phyloP scores from a whole-genome alignment of 2,329 filamentous ascomycete species.

The Lecanicillium sp. region DNA sequence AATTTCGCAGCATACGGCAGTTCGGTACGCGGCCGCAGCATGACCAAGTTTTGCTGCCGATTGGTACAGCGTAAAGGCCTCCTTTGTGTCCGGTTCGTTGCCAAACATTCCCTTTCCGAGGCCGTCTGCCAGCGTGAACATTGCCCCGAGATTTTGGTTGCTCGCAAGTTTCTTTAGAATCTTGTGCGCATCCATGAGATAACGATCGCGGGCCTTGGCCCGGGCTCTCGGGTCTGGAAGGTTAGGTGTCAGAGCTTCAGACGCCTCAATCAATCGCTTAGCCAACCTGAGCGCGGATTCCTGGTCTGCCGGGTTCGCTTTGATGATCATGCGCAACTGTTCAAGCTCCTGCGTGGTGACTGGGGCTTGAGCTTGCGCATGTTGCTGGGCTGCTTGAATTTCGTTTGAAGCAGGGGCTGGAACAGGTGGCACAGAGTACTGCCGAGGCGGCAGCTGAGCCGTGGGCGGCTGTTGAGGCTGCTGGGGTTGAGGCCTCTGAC shows the following conservation, averaged over 20 bases:
- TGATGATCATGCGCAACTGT: constrained; percentile 59
- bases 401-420: constrained; percentile 9
- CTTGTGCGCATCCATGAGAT: constrained; percentile 79
- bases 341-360: constrained; percentile 77
- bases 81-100: constrained; percentile 73
- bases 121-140: constrained; percentile 89
- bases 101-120: constrained; percentile 76
- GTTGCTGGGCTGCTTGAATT: constrained; percentile 16
- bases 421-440: constrained; percentile 9
- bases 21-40: constrained; percentile 80
- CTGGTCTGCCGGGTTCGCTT: constrained; percentile 64
- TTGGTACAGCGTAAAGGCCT: constrained; percentile 90
- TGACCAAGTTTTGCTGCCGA: constrained; percentile 87
- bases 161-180: constrained; percentile 79
- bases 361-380: constrained; percentile 25
- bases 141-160: constrained; percentile 69
- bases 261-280: constrained; percentile 79
- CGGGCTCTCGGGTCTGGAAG: constrained; percentile 63
- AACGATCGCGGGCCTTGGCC: constrained; percentile 71
- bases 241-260: constrained; percentile 59
- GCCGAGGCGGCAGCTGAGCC: constrained; percentile 20
- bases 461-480: constrained; percentile 21
- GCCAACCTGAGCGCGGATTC: constrained; percentile 64
- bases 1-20: constrained; percentile 95
- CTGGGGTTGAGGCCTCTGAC: constrained; percentile 26